Evolutionary conservation across 805 yeast genomes (phyloP).

Genomic region (Candida coleopterorum): DNA sequence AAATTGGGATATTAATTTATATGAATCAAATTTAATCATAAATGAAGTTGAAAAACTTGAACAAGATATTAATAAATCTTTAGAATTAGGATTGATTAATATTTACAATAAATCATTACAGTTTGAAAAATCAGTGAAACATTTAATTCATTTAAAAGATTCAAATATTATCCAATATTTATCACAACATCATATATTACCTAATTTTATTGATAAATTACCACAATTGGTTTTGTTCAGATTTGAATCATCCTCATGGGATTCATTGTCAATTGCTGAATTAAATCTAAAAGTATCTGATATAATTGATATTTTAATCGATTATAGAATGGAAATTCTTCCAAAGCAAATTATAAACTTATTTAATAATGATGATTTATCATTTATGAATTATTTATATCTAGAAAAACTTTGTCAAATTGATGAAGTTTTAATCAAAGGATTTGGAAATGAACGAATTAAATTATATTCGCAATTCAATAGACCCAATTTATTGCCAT

Average conservation of each 20-base stretch:
- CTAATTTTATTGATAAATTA: slow-evolving; percentile 42
- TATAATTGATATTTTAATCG: slow-evolving; percentile 52
- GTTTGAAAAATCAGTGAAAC: slow-evolving; percentile 59
- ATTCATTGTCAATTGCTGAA: slow-evolving; percentile 35
- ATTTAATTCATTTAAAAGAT: slow-evolving; percentile 55
- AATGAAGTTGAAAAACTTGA: slow-evolving; percentile 34
- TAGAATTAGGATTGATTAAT: slow-evolving; percentile 45
- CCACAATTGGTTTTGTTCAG: slow-evolving; percentile 48
- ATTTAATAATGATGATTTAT: slow-evolving; percentile 39
- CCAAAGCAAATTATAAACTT: slow-evolving; percentile 48
- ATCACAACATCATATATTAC: slow-evolving; percentile 57
- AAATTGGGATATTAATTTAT: slow-evolving; percentile 57
- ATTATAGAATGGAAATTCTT: slow-evolving; percentile 58
- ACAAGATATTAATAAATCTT: slow-evolving; percentile 16
- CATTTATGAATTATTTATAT: slow-evolving; percentile 58
- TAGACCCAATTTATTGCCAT: slow-evolving; percentile 50
- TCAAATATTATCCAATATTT: slow-evolving; percentile 52
- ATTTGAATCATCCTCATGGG: slow-evolving; percentile 27
- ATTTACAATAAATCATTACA: slow-evolving; percentile 56
- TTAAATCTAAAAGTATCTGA: slow-evolving; percentile 37
- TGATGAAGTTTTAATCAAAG: slow-evolving; percentile 52
- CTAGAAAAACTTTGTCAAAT: slow-evolving; percentile 51
- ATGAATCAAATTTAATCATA: slow-evolving; percentile 42
- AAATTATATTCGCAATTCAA: slow-evolving; percentile 61
- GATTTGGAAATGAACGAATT: slow-evolving; percentile 66